Evolutionary conservation across 2,329 filamentous ascomycete species (phyloP), one percentile per base, ranked within the genome.

Genomic region (Aspergillus ruber): DNA sequence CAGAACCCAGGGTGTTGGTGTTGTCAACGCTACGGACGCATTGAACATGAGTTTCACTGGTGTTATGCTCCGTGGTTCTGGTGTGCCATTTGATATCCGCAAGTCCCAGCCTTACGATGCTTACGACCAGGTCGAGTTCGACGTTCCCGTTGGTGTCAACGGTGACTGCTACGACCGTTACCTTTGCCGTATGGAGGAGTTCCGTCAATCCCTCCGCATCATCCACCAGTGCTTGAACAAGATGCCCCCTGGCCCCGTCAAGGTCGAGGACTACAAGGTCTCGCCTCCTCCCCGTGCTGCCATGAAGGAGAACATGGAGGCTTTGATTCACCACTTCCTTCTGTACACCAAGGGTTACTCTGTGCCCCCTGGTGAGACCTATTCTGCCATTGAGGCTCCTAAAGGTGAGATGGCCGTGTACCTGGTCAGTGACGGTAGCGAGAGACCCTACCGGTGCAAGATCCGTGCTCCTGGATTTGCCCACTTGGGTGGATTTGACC

Each of bases 231-330:
- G 94, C 73, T 76, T 98, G 61, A 97, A 98, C 80, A 89, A 98
- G 78, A 98, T 98, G 88, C 91, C 94, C 43, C 80, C 88, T 43
- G 93, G 93, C 23, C 93, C 93, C 45, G 82, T 97, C 66, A 87
- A 91, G 59, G 89, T 96, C 38, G 93, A 98, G 74, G 93, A 98
- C 74, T 98, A 97, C 83, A 98, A 98, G 82, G 82, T 98, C 64
- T 86, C 88, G 2, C 93, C 93, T 18, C 93, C 93, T 53, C 94
- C 93, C n/a, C 85, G 93, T 65, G 80, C 88, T 40, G 93, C 93
- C 64, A 98, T 98, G 93, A 98, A 98, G 82, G 93, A 98, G 82
- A 98, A 98, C 78, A 98, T 98, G 94, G 93, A 98, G 76, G 90
- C 93, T 35, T 82, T 98, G 39, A 98, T 98, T 68, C 93, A 98